Base-by-base conservation (phyloP, 73 alveolate genomes). In the Paraurostyla sp. region DNA sequence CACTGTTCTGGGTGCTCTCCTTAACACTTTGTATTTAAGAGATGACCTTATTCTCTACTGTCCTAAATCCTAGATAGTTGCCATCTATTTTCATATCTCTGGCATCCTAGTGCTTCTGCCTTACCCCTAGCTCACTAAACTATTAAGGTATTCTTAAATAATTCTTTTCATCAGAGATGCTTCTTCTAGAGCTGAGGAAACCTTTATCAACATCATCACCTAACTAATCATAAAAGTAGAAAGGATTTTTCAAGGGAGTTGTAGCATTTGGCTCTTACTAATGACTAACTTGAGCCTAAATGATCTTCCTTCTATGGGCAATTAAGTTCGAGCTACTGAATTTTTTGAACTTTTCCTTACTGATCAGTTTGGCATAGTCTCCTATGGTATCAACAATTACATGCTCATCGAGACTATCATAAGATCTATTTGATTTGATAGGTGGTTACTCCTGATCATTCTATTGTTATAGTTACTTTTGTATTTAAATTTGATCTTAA, bases 361-460 rank as follows among this genome's bases (percentile, higher is more conserved):
- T 58, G 9, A 65, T 33, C 13, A 65, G 25, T 38, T 65, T 65
- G 4, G 82, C 82, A 40, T 65, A 65, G 25, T 65, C 82, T 7
- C 82, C 82, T 11, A 65, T 65, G 0, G 41, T 38, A 65, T 65
- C 82, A 35, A 65, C 41, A 38, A 15, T 65, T 33, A 65, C 41
- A 22, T 65, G 82, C 25, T 65, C 82, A 65, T 65, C 82, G 33
- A 65, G 2, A 38, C 82, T 65, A 40, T 65, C 82, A 1, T 38
- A 13, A 40, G 60, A 18, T 65, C 82, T 65, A 20, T 52, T 9
- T 52, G 40, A 54, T 54, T 54, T 54, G 69, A 4, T 18, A 54
- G 9, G 15, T n/a, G 36, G 18, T 54, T 18, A 20, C 33, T 54
- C 23, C 27, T 54, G 23, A 4, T 54, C 69, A 20, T 54, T 13